These are phyloP conservation scores for Scutellaria minor DNA, from an alignment of 257 asterid genomes.

Conservation along the genomic window DNA sequence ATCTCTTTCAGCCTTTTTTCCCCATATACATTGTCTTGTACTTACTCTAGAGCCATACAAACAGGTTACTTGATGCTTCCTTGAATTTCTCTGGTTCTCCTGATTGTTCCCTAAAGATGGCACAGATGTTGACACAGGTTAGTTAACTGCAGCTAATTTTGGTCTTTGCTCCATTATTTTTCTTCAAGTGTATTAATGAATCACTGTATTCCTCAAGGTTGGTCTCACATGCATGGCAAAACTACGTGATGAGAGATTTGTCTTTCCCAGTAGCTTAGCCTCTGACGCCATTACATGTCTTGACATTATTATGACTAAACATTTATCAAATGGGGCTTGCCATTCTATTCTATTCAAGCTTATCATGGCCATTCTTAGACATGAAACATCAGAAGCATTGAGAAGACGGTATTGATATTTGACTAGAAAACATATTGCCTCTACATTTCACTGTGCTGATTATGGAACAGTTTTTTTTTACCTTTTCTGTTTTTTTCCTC, in stretches of 20 bases:
- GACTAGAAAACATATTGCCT: slow-evolving; percentile 20
- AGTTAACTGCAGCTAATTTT: slow-evolving; percentile 11
- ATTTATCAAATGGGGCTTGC: slow-evolving; percentile 82
- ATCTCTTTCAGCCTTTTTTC: slow-evolving; percentile 21
- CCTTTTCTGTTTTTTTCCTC: slow-evolving; percentile 32
- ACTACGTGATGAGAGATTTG: slow-evolving; percentile 85
- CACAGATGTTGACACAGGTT: slow-evolving; percentile 89
- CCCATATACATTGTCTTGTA: slow-evolving; percentile 6
- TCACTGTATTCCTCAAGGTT: slow-evolving; percentile 58
- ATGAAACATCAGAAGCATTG: slow-evolving; percentile 89
- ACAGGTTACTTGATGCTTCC: slow-evolving; percentile 86
- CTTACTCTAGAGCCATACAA: slow-evolving; percentile 29
- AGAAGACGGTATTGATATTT: slow-evolving; percentile 75
- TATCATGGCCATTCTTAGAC: slow-evolving; percentile 80
- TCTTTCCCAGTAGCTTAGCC: slow-evolving; percentile 67
- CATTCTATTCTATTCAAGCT: slow-evolving; percentile 92
- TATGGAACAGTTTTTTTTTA: slow-evolving; percentile 36
- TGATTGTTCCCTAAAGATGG: slow-evolving; percentile 88
- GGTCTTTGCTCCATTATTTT: slow-evolving; percentile 12
- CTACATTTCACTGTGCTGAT: slow-evolving; percentile 21
- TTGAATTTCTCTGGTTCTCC: slow-evolving; percentile 85
- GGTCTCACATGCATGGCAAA: slow-evolving; percentile 98
- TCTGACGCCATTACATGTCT: slow-evolving; percentile 77
- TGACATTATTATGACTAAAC: slow-evolving; percentile 79
- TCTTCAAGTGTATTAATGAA: slow-evolving; percentile 27